phyloP scores from a whole-genome alignment of 352 stramenopile species.

The Phytophthora boehmeriae region DNA sequence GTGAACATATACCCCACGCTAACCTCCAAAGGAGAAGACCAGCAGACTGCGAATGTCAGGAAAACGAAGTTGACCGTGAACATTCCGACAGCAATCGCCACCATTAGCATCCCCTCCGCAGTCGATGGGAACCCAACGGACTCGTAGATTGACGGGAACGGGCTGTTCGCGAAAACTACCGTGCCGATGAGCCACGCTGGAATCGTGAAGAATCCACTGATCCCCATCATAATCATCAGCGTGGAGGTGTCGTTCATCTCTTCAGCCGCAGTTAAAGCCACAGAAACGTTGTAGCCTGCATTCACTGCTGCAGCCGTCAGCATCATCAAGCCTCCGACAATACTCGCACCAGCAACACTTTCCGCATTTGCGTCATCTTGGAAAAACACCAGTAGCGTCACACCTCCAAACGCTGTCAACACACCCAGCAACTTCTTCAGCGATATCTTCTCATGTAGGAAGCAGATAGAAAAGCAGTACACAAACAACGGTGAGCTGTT shows the following conservation, averaged over 20 bases:
- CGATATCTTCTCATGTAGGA: conserved; percentile 47
- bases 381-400: conserved; percentile 57
- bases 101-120: conserved; percentile 36
- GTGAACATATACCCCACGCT: conserved; percentile 68
- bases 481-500: conserved; percentile 69
- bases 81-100: conserved; percentile 33
- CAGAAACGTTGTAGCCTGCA: conserved; percentile 52
- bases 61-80: conserved; percentile 50
- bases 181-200: conserved; percentile 55
- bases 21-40: conserved; percentile 64
- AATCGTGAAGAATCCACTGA: conserved; percentile 51
- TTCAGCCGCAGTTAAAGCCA: conserved; percentile 40
- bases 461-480: conserved; percentile 73
- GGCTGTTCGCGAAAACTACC: conserved; percentile 40
- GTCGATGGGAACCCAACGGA: conserved; percentile 48
- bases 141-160: conserved; percentile 50
- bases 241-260: conserved; percentile 60
- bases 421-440: conserved; percentile 50
- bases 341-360: conserved; percentile 30
- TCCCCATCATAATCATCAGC: conserved; percentile 34
- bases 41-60: conserved; percentile 49
- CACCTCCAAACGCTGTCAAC: conserved; percentile 46
- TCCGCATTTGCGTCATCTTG: conserved; percentile 32
- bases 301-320: conserved; percentile 55
- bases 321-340: conserved; percentile 49